phyloP scores from a whole-genome alignment of 345 rosid genomes.

The Syzygium jambos region DNA sequence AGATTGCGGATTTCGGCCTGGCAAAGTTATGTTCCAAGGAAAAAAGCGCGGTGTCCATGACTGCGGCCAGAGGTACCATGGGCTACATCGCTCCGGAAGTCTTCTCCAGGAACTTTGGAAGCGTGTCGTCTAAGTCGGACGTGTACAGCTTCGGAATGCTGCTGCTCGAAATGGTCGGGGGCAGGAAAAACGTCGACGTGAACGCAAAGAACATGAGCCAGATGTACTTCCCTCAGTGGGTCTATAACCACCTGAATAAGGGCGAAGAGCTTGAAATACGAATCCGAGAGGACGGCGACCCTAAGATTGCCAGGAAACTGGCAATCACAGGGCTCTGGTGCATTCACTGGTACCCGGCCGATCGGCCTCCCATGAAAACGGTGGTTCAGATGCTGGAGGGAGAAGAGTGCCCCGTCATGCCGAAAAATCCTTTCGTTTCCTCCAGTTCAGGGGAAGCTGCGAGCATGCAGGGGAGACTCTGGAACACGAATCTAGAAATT shows the following conservation, averaged over 20 bases:
- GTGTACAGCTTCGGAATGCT: conserved; percentile 13
- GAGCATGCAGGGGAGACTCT: background rate
- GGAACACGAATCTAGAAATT: background rate
- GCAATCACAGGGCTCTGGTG: conserved; percentile 7
- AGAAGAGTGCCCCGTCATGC: background rate
- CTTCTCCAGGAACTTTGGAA: background rate
- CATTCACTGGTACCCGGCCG: conserved; percentile 12
- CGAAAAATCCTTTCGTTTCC: conserved; percentile 6
- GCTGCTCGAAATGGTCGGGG: conserved; percentile 13
- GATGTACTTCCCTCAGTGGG: conserved; percentile 6
- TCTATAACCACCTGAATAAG: background rate
- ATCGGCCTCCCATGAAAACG: conserved; percentile 1
- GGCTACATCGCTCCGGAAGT: conserved; percentile 14
- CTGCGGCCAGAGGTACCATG: conserved; percentile 16
- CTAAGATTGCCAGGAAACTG: conserved; percentile 8
- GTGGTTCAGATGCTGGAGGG: background rate
- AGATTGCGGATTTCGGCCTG: conserved; percentile 24
- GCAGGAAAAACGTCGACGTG: background rate
- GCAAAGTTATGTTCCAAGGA: conserved; percentile 14
- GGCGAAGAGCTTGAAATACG: background rate
- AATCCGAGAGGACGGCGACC: background rate
- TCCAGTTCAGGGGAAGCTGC: background rate
- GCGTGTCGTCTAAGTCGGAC: conserved; percentile 2
- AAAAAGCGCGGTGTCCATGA: background rate
- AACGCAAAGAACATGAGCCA: background rate